Evolutionary conservation across 352 stramenopile genomes (phyloP).

Genomic region (Phytopythium mirpurense): DNA sequence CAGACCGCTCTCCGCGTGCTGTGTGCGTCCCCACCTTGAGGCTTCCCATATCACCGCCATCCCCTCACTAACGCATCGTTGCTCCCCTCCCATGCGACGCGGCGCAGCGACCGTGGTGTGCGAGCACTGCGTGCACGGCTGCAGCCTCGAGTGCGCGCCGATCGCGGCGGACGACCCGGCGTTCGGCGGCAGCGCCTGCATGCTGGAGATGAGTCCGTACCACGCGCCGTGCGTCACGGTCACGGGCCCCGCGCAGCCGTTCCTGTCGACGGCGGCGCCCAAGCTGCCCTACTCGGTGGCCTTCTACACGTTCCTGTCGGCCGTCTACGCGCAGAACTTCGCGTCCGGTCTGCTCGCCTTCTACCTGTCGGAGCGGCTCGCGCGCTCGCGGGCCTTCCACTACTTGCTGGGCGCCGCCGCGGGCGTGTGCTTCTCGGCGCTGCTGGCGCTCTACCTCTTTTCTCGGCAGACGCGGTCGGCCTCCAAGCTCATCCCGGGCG

Average conservation of each 20-base stretch:
- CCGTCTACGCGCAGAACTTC: constrained; percentile 72
- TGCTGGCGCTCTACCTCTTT: constrained; percentile 76
- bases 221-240: constrained; percentile 78
- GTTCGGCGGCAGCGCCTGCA: constrained; percentile 20
- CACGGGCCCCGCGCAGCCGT: constrained; percentile 38
- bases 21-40: no score
- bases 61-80: no score
- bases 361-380: constrained; percentile 58
- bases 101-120: constrained; percentile 63
- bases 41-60: no score
- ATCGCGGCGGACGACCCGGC: constrained; percentile 14
- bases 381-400: constrained; percentile 73
- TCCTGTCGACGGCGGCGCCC: constrained; percentile 43
- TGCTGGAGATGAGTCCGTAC: constrained; percentile 69
- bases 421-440: constrained; percentile 71
- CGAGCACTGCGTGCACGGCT: constrained; percentile 69
- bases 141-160: constrained; percentile 42
- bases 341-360: constrained; percentile 63
- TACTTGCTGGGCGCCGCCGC: constrained; percentile 62
- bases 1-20: constrained; percentile 42
- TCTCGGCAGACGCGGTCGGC: constrained; percentile 68
- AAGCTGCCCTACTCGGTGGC: constrained; percentile 42
- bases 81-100: no score
- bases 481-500: constrained; percentile 64
- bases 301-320: constrained; percentile 72